Evolutionary conservation across 352 stramenopile genomes (phyloP), one percentile per base, ranked within the genome.

Genomic region (Pythium insidiosum): DNA sequence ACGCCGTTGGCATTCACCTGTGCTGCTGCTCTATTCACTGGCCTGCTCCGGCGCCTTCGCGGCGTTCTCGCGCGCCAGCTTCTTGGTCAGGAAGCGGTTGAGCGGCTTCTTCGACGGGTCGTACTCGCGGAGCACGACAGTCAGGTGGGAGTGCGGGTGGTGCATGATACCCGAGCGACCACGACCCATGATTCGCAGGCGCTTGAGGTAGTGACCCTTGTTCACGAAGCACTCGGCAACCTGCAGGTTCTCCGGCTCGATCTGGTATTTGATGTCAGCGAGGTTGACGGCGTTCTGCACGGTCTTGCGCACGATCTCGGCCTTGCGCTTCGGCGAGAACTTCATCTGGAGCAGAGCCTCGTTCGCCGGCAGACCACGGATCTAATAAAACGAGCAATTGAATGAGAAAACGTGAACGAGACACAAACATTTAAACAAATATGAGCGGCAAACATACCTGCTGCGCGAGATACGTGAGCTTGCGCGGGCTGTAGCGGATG

Each of bases 261-360:
- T 88, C 63, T 87, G 73, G 65, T 88, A 88, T 58, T 88, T 84
- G 48, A 93, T 93, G 53, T 93, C 80, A 12, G 80, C 80, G 45
- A 93, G 47, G 64, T 93, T 93, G 55, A 93, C 70, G 23, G 80
- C 80, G 57, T 90, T 89, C 65, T 90, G 77, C 56, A 93, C 66
- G 25, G 77, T 90, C 71, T 89, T 88, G 58, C 73, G 63, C 38
- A 90, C 75, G 49, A 87, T 73, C 53, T 82, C 67, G n/a, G 77
- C 75, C 62, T 82, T 84, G 47, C 80, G 73, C 63, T 93, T 93
- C 38, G 71, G 77, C 46, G 79, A 92, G 51, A 90, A 89, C 66
- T 88, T 85, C 71, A 93, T 87, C 66, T 93, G 80, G 38, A 84
- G 57, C 31, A 93, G 61, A 18, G 80, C 80, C 34, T 93, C 77